A percentile compares a stretch with the other conserved stretches of the same genome.
phyloP scores from a whole-genome alignment of 2,329 filamentous ascomycete species.

The Paraphoma chrysanthemicola region DNA sequence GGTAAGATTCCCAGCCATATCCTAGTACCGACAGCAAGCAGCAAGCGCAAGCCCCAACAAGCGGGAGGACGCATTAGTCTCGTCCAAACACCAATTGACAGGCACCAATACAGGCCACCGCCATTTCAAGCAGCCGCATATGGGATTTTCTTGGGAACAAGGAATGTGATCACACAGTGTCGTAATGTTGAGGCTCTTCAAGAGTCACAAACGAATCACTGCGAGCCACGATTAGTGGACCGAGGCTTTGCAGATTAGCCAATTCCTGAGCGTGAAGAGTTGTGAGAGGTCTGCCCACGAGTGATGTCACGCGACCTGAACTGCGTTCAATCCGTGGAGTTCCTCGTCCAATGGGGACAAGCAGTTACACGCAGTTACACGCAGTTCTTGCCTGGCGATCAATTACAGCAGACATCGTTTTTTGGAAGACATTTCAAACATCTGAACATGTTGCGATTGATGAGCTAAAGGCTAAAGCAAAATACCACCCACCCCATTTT shows the following conservation, averaged over 20 bases:
- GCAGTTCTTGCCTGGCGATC: neutral
- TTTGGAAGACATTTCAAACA: too few relatives aligned
- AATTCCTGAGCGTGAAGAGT: too few relatives aligned
- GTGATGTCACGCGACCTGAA: too few relatives aligned
- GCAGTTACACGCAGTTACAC: neutral
- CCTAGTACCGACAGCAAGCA: neutral
- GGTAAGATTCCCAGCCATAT: neutral
- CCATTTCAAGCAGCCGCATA: neutral
- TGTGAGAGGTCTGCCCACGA: too few relatives aligned
- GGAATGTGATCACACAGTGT: too few relatives aligned
- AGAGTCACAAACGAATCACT: neutral
- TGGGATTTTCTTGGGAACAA: neutral
- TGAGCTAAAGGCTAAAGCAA: conserved; percentile 6
- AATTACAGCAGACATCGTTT: too few relatives aligned
- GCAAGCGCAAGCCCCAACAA: conserved; percentile 2
- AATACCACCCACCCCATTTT: conserved; percentile 11
- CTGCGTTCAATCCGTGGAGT: too few relatives aligned
- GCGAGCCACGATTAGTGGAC: too few relatives aligned
- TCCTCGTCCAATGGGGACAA: too few relatives aligned
- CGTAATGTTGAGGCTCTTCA: neutral
- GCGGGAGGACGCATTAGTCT: conserved; percentile 7
- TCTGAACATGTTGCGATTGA: neutral
- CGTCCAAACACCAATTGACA: neutral
- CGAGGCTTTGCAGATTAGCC: too few relatives aligned
- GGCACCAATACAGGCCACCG: conserved; percentile 1